Percentiles rank a stretch among this genome's conserved stretches.
Conservation (phyloP, 2,329 filamentous ascomycete genomes). For the Magnaporthales sp. region DNA sequence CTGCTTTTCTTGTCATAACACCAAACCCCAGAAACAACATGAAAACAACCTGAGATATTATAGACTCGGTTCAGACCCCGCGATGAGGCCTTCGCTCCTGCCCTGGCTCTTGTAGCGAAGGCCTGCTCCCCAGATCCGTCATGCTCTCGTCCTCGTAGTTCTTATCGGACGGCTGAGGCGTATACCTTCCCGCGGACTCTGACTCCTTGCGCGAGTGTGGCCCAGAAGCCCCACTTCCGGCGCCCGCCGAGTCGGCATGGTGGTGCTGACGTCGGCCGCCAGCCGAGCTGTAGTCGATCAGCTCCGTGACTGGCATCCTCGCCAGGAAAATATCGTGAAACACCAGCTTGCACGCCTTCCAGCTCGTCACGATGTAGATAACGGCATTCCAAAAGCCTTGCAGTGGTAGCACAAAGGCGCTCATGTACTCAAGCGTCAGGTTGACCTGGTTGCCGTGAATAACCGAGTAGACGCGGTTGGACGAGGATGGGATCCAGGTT, state of each 20-base stretch:
- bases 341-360: constrained; percentile 49
- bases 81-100: background rate
- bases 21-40: background rate
- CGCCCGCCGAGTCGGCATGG: background rate
- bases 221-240: background rate
- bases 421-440: constrained; percentile 57
- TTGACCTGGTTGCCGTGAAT: constrained; percentile 42
- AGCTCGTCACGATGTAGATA: constrained; percentile 66
- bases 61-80: background rate
- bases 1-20: background rate
- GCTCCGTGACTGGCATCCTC: constrained; percentile 20
- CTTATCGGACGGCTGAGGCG: constrained; percentile 13
- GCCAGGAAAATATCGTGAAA: constrained; percentile 24
- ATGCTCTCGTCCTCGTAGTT: constrained; percentile 40
- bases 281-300: constrained; percentile 16
- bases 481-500: constrained; percentile 69
- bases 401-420: constrained; percentile 66
- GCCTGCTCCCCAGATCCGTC: constrained; percentile 35
- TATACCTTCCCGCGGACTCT: constrained; percentile 9
- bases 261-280: constrained; percentile 6
- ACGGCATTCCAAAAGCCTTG: constrained; percentile 81
- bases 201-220: background rate
- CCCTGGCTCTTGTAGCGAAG: constrained; percentile 22
- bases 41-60: background rate
- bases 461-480: constrained; percentile 68